Percentiles rank a stretch among this genome's conserved stretches.
Conservation (phyloP, 2,329 filamentous ascomycete species). For the Trichoderma afroharzianum region DNA sequence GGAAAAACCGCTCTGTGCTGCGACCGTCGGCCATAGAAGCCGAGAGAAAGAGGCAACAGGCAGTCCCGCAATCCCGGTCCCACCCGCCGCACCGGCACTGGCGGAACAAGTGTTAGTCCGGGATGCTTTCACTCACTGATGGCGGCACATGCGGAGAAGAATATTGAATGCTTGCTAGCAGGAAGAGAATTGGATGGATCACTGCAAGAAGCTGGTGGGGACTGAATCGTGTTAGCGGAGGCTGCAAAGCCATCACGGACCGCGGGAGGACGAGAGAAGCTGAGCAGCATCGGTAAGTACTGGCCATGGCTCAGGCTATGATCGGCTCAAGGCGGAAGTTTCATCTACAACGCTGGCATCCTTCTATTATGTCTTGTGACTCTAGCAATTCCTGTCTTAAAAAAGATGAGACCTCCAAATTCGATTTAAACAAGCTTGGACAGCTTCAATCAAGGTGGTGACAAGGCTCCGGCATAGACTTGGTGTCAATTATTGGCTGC, state of each 20-base stretch:
- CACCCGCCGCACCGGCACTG: constrained; percentile 7
- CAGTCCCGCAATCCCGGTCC: constrained; percentile 21
- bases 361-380: not conserved
- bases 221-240: not conserved
- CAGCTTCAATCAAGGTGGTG: not conserved
- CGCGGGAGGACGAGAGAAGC: not conserved
- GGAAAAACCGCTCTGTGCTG: constrained; percentile 11
- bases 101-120: constrained; percentile 7
- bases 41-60: constrained; percentile 38
- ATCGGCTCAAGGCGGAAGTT: not conserved
- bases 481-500: not conserved
- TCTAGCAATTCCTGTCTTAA: not conserved
- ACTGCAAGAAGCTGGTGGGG: not conserved
- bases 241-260: not conserved
- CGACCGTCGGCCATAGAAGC: constrained; percentile 40
- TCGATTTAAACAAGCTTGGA: not conserved
- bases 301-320: not conserved
- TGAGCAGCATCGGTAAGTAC: not conserved
- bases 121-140: not conserved
- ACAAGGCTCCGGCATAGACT: not conserved
- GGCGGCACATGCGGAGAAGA: not conserved
- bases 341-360: not conserved
- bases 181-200: not conserved
- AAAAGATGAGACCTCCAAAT: not conserved
- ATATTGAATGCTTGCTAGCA: not conserved